Percentiles rank a stretch among this genome's conserved stretches.
These are phyloP conservation scores for Babesia caballi DNA, from an alignment of 169 alveolate genomes.

Conservation along the genomic window DNA sequence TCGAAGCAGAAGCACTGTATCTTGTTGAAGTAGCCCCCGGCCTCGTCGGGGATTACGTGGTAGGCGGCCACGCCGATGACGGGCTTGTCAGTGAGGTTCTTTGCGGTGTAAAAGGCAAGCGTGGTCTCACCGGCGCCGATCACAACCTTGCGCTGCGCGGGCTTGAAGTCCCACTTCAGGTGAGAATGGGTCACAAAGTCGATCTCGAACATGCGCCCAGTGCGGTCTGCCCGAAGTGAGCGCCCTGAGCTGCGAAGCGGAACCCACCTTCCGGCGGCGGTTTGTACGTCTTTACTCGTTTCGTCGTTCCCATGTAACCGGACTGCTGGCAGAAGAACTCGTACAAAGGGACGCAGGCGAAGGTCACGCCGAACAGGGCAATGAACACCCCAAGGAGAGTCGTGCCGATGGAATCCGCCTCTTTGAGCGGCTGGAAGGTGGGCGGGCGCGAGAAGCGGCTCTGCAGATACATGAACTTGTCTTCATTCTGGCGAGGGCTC, in stretches of 20 bases:
- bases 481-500: not conserved
- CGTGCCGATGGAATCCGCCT: slow-evolving; percentile 5
- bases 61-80: slow-evolving; percentile 88
- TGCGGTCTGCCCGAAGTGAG: slow-evolving; percentile 39
- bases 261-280: slow-evolving; percentile 62
- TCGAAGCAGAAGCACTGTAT: slow-evolving; percentile 94
- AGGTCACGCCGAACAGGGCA: slow-evolving; percentile 71
- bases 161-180: slow-evolving; percentile 84
- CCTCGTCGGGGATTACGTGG: slow-evolving; percentile 90
- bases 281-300: slow-evolving; percentile 42
- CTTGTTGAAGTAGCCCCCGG: slow-evolving; percentile 91
- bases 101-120: slow-evolving; percentile 85
- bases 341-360: slow-evolving; percentile 77
- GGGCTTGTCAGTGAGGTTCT: slow-evolving; percentile 74
- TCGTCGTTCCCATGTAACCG: slow-evolving; percentile 73
- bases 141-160: slow-evolving; percentile 79
- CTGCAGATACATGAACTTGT: slow-evolving; percentile 7
- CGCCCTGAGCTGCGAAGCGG: too few relatives aligned
- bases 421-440: slow-evolving; percentile 4
- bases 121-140: slow-evolving; percentile 88
- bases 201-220: slow-evolving; percentile 67
- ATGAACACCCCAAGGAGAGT: slow-evolving; percentile 48
- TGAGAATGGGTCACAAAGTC: slow-evolving; percentile 76
- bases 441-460: slow-evolving; percentile 1
- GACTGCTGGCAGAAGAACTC: slow-evolving; percentile 76